These are phyloP conservation scores for Arxiozyma bovina DNA, from an alignment of 1,139 yeast species.

Conservation along the genomic window DNA sequence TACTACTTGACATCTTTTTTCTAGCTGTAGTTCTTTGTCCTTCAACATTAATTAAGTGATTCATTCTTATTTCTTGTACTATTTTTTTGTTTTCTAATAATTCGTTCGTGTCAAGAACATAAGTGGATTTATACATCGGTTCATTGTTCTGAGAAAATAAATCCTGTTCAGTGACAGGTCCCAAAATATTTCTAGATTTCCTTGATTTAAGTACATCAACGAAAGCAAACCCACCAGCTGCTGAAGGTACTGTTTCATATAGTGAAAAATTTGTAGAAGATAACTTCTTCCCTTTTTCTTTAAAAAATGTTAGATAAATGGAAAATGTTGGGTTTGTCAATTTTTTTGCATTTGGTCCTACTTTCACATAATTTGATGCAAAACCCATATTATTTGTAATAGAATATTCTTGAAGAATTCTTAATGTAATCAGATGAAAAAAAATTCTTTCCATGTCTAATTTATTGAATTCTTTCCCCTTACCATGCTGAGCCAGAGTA, in stretches of 20 bases:
- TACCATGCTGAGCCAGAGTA: constrained; percentile 52
- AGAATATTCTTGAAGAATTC: constrained; percentile 62
- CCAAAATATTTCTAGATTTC: not conserved
- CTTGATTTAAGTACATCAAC: constrained; percentile 12
- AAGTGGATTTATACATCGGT: not conserved
- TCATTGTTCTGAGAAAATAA: not conserved
- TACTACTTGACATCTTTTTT: not conserved
- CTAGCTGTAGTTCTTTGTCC: not conserved
- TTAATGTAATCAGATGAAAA: constrained; percentile 62
- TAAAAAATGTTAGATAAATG: constrained; percentile 44
- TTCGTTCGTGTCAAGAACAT: not conserved
- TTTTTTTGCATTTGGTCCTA: constrained; percentile 47
- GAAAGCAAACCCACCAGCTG: constrained; percentile 4
- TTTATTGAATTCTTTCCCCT: constrained; percentile 53
- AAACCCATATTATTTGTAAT: constrained; percentile 64
- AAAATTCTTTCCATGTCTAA: constrained; percentile 73
- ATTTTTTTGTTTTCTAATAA: not conserved
- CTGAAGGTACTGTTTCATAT: constrained; percentile 7
- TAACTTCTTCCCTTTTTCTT: constrained; percentile 33
- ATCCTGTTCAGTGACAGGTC: not conserved
- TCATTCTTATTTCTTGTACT: not conserved
- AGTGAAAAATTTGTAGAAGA: constrained; percentile 10
- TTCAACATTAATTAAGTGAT: constrained; percentile 6
- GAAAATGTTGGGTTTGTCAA: constrained; percentile 40
- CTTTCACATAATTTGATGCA: constrained; percentile 62